A percentile compares a stretch with the other conserved stretches of the same genome.
phyloP scores from a whole-genome alignment of 1,139 yeast species.

The Yamadazyma sp. region DNA sequence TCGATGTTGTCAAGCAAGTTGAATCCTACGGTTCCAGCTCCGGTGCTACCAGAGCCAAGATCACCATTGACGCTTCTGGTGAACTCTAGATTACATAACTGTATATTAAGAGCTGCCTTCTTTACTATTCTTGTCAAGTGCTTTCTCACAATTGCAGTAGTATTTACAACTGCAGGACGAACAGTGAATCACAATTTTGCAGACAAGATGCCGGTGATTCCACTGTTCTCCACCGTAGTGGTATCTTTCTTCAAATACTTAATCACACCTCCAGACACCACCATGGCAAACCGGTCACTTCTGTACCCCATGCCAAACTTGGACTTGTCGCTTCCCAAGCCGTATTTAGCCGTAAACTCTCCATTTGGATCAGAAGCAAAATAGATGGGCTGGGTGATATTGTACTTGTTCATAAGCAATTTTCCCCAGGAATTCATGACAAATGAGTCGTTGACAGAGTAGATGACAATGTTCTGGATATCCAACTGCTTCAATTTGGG shows the following conservation, averaged over 20 bases:
- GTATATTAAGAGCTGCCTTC: not conserved
- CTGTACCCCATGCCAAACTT: slow-evolving; percentile 59
- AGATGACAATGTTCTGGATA: slow-evolving; percentile 16
- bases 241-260: slow-evolving; percentile 16
- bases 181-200: slow-evolving; percentile 63
- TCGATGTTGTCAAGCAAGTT: slow-evolving; percentile 87
- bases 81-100: slow-evolving; percentile 48
- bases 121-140: no score
- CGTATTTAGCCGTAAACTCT: slow-evolving; percentile 49
- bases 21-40: slow-evolving; percentile 82
- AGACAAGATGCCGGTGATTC: slow-evolving; percentile 64
- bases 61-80: slow-evolving; percentile 83
- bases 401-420: slow-evolving; percentile 14
- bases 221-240: slow-evolving; percentile 42
- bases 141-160: no score
- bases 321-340: slow-evolving; percentile 39
- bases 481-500: slow-evolving; percentile 39
- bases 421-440: slow-evolving; percentile 36
- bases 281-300: slow-evolving; percentile 71
- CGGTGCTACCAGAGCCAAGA: slow-evolving; percentile 79
- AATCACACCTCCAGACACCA: slow-evolving; percentile 33
- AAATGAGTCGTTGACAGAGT: slow-evolving; percentile 18
- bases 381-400: slow-evolving; percentile 32
- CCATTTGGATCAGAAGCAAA: slow-evolving; percentile 79
- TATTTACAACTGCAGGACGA: no score